phyloP scores from a whole-genome alignment of 805 yeast species.

The Cyberlindnera japonica region DNA sequence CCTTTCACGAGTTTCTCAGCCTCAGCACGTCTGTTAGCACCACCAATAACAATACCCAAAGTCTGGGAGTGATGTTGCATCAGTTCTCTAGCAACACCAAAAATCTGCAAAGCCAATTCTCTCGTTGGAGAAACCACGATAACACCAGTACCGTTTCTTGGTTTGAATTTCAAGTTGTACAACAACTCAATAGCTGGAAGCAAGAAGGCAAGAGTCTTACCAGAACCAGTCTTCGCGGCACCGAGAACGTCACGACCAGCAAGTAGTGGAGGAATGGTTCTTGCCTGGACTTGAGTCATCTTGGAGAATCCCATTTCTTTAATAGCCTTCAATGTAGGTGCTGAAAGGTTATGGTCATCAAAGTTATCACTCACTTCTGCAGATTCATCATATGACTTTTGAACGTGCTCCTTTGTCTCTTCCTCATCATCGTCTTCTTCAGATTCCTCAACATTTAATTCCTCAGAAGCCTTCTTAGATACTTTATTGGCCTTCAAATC shows the following conservation, averaged over 20 bases:
- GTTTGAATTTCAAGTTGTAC: slow-evolving; percentile 88
- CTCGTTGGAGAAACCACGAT: slow-evolving; percentile 95
- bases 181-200: slow-evolving; percentile 94
- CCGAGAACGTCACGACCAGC: slow-evolving; percentile 98
- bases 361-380: slow-evolving; percentile 31
- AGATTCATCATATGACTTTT: slow-evolving; percentile 13
- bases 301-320: slow-evolving; percentile 82
- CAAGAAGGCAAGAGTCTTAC: slow-evolving; percentile 93
- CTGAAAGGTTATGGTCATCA: slow-evolving; percentile 63
- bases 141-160: slow-evolving; percentile 98
- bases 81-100: slow-evolving; percentile 95
- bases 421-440: slow-evolving; percentile 22
- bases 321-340: slow-evolving; percentile 78
- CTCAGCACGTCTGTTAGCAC: slow-evolving; percentile 96
- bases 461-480: slow-evolving; percentile 12
- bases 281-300: slow-evolving; percentile 93
- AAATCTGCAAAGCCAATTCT: slow-evolving; percentile 95
- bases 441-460: slow-evolving; percentile 22
- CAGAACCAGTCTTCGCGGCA: slow-evolving; percentile 99
- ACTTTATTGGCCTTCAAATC: slow-evolving; percentile 17
- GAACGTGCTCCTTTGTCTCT: slow-evolving; percentile 14
- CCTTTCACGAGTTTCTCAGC: slow-evolving; percentile 93
- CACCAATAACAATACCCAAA: slow-evolving; percentile 95
- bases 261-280: slow-evolving; percentile 92
- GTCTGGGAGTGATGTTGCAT: slow-evolving; percentile 85